These are phyloP conservation scores for Corchorus capsularis DNA, from an alignment of 345 rosid genomes.

Conservation along the genomic window DNA sequence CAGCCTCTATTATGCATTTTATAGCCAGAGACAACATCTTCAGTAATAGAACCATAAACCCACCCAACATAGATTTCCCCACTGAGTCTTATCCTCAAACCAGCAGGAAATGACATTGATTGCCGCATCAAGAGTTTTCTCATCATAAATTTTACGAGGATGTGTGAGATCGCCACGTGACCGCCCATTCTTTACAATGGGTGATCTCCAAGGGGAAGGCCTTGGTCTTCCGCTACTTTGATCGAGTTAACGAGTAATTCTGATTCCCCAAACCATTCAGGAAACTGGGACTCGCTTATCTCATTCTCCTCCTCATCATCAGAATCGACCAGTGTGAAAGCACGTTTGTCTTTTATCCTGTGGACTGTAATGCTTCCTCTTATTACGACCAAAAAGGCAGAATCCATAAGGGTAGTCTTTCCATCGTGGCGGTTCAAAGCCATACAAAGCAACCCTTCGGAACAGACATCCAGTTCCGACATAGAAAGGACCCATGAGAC, in stretches of 20 bases:
- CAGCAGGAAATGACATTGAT: slow-evolving; percentile 97
- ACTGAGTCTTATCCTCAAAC: slow-evolving; percentile 98
- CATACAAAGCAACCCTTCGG: slow-evolving; percentile 87
- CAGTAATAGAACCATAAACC: slow-evolving; percentile 99
- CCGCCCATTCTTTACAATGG: slow-evolving; percentile 88
- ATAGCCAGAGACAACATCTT: slow-evolving; percentile 97
- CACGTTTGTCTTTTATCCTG: slow-evolving; percentile 63
- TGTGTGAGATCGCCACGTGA: slow-evolving; percentile 90
- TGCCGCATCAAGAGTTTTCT: slow-evolving; percentile 92
- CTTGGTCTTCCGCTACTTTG: slow-evolving; percentile 96
- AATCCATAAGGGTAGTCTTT: slow-evolving; percentile 67
- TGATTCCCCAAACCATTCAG: slow-evolving; percentile 87
- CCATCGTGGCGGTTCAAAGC: slow-evolving; percentile 85
- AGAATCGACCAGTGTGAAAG: slow-evolving; percentile 83
- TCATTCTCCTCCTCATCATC: slow-evolving; percentile 59
- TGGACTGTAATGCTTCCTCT: slow-evolving; percentile 44
- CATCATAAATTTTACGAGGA: slow-evolving; percentile 89
- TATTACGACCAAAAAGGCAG: slow-evolving; percentile 63
- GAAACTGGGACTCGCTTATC: slow-evolving; percentile 66
- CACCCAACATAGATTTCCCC: slow-evolving; percentile 98
- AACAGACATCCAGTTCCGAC: slow-evolving; percentile 98
- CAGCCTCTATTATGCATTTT: slow-evolving; percentile 98
- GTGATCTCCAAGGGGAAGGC: slow-evolving; percentile 97
- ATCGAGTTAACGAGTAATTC: slow-evolving; percentile 80
- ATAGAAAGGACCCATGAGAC: slow-evolving; percentile 96